These are phyloP conservation scores for Magnaporthiopsis rhizophila DNA, from an alignment of 2,329 filamentous ascomycete genomes.

Conservation along the genomic window DNA sequence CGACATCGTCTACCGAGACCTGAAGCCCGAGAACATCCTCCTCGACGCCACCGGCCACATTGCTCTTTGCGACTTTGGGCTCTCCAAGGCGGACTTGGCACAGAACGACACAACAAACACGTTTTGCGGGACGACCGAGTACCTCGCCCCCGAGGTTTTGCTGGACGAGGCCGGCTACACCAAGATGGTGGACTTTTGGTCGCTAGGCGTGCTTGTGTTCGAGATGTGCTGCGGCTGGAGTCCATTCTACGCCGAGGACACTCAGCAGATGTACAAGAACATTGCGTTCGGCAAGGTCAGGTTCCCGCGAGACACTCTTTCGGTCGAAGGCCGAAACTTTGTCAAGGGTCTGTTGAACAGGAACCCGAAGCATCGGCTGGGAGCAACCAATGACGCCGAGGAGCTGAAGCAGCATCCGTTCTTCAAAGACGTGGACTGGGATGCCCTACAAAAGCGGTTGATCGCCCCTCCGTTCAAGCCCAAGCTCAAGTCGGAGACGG, in stretches of 20 bases:
- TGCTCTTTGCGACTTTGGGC: constrained; percentile 91
- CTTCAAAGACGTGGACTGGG: constrained; percentile 93
- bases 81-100: constrained; percentile 94
- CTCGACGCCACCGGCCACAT: constrained; percentile 97
- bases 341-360: constrained; percentile 96
- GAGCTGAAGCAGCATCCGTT: constrained; percentile 93
- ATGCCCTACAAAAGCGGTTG: constrained; percentile 76
- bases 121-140: constrained; percentile 97
- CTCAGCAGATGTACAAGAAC: constrained; percentile 99
- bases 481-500: constrained; percentile 88
- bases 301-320: constrained; percentile 90
- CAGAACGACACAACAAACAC: constrained; percentile 98
- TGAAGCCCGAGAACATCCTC: constrained; percentile 97
- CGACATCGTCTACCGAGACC: constrained; percentile 94
- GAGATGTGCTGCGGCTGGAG: constrained; percentile 99
- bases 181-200: constrained; percentile 99
- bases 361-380: constrained; percentile 91
- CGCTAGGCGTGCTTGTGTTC: constrained; percentile 90
- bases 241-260: constrained; percentile 97
- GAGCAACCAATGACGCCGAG: constrained; percentile 82
- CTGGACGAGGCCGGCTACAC: constrained; percentile 96
- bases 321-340: constrained; percentile 91
- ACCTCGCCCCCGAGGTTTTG: constrained; percentile 89
- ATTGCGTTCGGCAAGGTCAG: constrained; percentile 98
- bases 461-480: constrained; percentile 97